phyloP scores from a whole-genome alignment of 768 basidiomycete genomes.

The Suillus brevipes region DNA sequence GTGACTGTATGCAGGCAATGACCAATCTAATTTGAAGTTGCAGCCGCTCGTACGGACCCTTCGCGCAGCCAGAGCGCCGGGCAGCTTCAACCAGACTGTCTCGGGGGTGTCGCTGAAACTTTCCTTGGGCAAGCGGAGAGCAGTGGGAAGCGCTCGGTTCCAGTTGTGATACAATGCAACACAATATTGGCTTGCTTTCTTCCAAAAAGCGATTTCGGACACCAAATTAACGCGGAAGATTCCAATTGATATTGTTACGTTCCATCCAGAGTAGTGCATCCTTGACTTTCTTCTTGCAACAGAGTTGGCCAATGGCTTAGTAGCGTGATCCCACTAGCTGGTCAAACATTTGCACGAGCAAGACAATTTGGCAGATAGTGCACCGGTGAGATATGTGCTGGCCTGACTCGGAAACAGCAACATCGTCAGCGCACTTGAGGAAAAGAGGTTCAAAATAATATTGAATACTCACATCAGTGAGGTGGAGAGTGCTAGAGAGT shows the following conservation, averaged over 20 bases:
- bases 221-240: background rate
- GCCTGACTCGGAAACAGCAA: no score
- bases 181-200: background rate
- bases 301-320: background rate
- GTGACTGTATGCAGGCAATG: background rate
- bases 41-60: background rate
- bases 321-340: background rate
- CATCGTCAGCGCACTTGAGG: background rate
- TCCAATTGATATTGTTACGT: background rate
- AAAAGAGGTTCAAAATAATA: background rate
- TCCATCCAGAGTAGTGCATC: background rate
- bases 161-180: background rate
- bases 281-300: background rate
- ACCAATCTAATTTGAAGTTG: background rate
- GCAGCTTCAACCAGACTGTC: background rate
- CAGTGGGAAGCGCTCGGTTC: background rate
- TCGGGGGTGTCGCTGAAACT: background rate
- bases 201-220: background rate
- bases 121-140: background rate
- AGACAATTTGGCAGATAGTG: background rate
- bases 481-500: no score
- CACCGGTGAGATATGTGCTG: background rate
- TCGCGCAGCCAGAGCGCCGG: background rate
- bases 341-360: background rate
- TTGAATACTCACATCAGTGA: background rate